Conservation (phyloP, 371 early-diverging fungal species). For the Lichtheimia ornata region DNA sequence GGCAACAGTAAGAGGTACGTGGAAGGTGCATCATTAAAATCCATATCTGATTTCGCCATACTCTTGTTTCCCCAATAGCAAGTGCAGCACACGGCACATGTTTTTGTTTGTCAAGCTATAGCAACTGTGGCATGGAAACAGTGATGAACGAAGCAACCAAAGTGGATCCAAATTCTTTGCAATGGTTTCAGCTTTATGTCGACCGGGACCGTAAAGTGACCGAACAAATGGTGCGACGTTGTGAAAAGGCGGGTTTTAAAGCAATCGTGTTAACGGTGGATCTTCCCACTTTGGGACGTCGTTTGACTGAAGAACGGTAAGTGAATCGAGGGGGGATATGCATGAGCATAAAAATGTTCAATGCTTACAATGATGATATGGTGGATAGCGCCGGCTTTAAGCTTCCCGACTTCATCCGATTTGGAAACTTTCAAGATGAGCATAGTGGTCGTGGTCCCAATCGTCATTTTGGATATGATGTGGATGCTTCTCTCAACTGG, state of each 20-base stretch:
- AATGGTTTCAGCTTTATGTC: constrained; percentile 82
- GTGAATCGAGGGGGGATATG: constrained; percentile 8
- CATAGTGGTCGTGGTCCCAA: constrained; percentile 2
- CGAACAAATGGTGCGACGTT: constrained; percentile 52
- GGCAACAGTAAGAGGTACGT: constrained; percentile 46
- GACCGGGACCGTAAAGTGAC: constrained; percentile 60
- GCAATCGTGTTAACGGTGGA: constrained; percentile 78
- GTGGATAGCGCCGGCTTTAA: constrained; percentile 43
- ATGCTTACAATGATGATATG: not conserved
- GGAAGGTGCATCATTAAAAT: constrained; percentile 5
- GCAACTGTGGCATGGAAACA: constrained; percentile 59
- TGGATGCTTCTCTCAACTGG: constrained; percentile 56
- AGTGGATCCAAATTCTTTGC: constrained; percentile 38
- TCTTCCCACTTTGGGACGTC: constrained; percentile 67
- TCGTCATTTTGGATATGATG: constrained; percentile 14
- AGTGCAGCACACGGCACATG: constrained; percentile 21
- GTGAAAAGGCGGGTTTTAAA: constrained; percentile 65
- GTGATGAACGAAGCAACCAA: constrained; percentile 26
- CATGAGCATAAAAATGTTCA: constrained; percentile 31
- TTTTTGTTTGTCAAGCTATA: constrained; percentile 53
- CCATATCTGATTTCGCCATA: no score
- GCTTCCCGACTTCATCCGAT: constrained; percentile 21
- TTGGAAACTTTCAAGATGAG: constrained; percentile 17
- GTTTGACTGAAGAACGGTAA: constrained; percentile 33
- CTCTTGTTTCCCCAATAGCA: constrained; percentile 21